These are phyloP conservation scores for Mucor sp. DNA, from an alignment of 371 early-diverging fungal species.

Conservation along the genomic window DNA sequence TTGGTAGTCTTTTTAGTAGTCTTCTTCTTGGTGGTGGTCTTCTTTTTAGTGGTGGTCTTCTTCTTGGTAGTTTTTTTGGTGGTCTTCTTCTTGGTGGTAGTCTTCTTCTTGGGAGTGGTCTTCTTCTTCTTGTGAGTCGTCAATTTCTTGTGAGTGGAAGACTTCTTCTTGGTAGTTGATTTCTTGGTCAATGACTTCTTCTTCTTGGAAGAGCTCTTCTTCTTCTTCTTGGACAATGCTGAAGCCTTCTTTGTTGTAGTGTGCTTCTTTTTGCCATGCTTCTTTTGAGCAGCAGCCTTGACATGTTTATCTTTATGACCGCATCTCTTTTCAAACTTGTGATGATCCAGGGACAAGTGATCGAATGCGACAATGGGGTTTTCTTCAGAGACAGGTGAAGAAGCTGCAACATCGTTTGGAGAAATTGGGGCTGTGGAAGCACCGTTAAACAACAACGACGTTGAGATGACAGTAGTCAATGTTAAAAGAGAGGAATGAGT, in stretches of 20 bases:
- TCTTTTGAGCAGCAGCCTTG: slow-evolving; percentile 7
- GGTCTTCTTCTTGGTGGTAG: background rate
- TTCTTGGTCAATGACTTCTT: slow-evolving; percentile 12
- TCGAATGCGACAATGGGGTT: background rate
- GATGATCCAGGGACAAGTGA: slow-evolving; percentile 11
- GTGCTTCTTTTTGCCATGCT: slow-evolving; percentile 6
- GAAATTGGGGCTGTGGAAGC: slow-evolving; percentile 15
- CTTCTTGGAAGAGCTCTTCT: slow-evolving; percentile 15
- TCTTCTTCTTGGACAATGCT: slow-evolving; percentile 8
- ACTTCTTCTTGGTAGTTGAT: slow-evolving; percentile 11
- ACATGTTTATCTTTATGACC: slow-evolving; percentile 12
- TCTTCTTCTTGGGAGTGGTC: slow-evolving; percentile 3
- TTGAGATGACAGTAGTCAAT: slow-evolving; percentile 19
- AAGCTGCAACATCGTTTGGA: background rate
- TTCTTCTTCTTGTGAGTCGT: slow-evolving; percentile 6
- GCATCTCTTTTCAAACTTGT: slow-evolving; percentile 19
- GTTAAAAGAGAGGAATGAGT: slow-evolving; percentile 32
- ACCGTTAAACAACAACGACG: slow-evolving; percentile 13
- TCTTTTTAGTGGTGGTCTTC: slow-evolving; percentile 14
- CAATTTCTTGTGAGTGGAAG: slow-evolving; percentile 13
- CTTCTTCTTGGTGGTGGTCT: slow-evolving; percentile 21
- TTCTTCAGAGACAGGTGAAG: background rate
- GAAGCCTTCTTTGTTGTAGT: slow-evolving; percentile 6
- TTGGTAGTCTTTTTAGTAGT: slow-evolving; percentile 18
- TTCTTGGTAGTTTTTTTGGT: slow-evolving; percentile 16